Evolutionary conservation across 495 filamentous ascomycete genomes (phyloP).

Genomic region (Hypoxylon perforatum): DNA sequence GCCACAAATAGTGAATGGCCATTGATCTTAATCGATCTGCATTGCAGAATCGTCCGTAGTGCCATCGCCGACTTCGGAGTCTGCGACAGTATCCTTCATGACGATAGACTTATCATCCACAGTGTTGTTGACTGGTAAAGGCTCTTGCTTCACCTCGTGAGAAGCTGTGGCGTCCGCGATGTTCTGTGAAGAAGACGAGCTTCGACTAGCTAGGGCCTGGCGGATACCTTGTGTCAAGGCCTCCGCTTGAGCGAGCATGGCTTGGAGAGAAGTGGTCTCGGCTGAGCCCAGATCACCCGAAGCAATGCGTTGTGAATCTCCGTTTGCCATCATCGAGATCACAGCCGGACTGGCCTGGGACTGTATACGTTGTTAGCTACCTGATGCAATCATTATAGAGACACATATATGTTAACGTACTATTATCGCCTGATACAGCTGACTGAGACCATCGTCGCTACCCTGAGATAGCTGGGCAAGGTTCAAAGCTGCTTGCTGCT

Average conservation of each 20-base stretch:
- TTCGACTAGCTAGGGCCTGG: slow-evolving; percentile 25
- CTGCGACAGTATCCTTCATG: slow-evolving; percentile 4
- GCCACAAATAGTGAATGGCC: background rate
- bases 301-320: slow-evolving; percentile 45
- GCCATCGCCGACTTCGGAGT: slow-evolving; percentile 12
- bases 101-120: slow-evolving; percentile 26
- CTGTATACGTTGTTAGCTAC: slow-evolving; percentile 42
- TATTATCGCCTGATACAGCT: slow-evolving; percentile 56
- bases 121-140: slow-evolving; percentile 19
- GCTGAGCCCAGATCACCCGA: slow-evolving; percentile 30
- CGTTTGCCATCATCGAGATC: slow-evolving; percentile 51
- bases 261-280: slow-evolving; percentile 39
- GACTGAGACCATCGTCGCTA: slow-evolving; percentile 44
- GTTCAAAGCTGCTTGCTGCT: slow-evolving; percentile 67
- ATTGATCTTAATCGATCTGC: slow-evolving; percentile 40
- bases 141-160: slow-evolving; percentile 9
- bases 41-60: slow-evolving; percentile 37
- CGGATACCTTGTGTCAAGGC: slow-evolving; percentile 27
- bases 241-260: slow-evolving; percentile 44
- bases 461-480: slow-evolving; percentile 59
- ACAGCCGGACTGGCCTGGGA: slow-evolving; percentile 48
- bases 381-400: background rate
- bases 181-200: slow-evolving; percentile 5
- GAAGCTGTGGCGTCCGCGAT: background rate
- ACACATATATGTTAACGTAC: slow-evolving; percentile 45